A percentile compares a stretch with the other conserved stretches of the same genome.
phyloP scores from a whole-genome alignment of 2,329 filamentous ascomycete species.

The Scedosporium minutisporum region DNA sequence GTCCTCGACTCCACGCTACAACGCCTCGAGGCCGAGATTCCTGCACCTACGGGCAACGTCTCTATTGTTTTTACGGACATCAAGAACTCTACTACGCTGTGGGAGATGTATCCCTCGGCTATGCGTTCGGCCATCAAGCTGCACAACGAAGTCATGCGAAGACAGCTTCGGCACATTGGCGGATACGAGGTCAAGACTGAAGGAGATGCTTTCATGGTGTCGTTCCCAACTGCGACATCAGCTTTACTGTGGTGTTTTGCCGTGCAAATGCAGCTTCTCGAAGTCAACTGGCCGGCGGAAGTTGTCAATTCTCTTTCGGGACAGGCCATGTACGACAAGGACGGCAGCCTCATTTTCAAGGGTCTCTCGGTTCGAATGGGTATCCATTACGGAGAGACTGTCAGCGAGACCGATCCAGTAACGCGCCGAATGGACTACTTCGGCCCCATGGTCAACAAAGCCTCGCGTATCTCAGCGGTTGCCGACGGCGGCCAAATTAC shows the following conservation, averaged over 20 bases:
- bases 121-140: constrained; percentile 97
- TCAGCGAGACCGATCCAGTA: constrained; percentile 91
- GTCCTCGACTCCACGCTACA: constrained; percentile 80
- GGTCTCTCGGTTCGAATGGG: constrained; percentile 96
- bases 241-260: constrained; percentile 94
- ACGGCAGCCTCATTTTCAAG: constrained; percentile 83
- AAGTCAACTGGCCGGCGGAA: constrained; percentile 87
- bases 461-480: constrained; percentile 84
- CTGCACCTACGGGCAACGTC: constrained; percentile 81
- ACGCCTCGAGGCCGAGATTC: constrained; percentile 80
- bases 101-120: constrained; percentile 89
- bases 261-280: constrained; percentile 77
- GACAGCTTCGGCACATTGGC: constrained; percentile 84
- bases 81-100: constrained; percentile 92
- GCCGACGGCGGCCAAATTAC: constrained; percentile 96
- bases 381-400: constrained; percentile 87
- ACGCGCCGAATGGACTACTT: constrained; percentile 99
- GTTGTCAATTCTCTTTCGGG: constrained; percentile 81
- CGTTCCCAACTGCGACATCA: constrained; percentile 90
- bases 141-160: constrained; percentile 93
- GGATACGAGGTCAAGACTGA: constrained; percentile 99
- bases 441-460: constrained; percentile 97
- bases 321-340: constrained; percentile 71
- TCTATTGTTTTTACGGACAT: constrained; percentile 98
- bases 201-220: constrained; percentile 99